Evolutionary conservation across 345 rosid species (phyloP), one percentile per base, ranked within the genome.

Genomic region (Bruguiera gymnorhiza): DNA sequence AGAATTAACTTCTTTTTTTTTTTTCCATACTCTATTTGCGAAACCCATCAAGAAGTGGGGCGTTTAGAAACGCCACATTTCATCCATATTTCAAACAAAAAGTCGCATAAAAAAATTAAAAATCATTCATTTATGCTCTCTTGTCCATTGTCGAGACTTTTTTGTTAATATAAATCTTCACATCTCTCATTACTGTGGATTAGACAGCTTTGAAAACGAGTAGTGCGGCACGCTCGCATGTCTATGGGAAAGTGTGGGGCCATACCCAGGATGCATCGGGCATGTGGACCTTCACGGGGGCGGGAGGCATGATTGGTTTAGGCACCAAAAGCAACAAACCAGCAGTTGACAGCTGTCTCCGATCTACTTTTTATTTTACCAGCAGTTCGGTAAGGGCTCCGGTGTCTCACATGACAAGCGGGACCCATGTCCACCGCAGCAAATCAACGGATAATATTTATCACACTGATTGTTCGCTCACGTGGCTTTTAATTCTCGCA

Each of bases 271-370:
- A 61, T 31, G 46, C 43, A 29, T 1, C 70, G 72, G 72, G 56
- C 39, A 30, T 3, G 6, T 57, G 50, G 50, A 43, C 50, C 18
- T 0, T 43, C 29, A 3, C 50, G 18, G 3, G 3, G 27, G 5
- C 50, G 0, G 18, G 50, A 43, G 50, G 5, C 3, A 5, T 65
- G 77, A 23, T 79, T 62, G 77, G 77, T 56, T 56, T 9, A 13
- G 11, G 18, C 66, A 18, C 13, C 16, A 30, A 31, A 7, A 68
- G 20, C 19, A 18, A 5, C 73, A 60, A 75, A 71, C 68, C 77
- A 46, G 11, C 27, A 52, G 5, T 0, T 52, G 80, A 65, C 83
- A 79, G 72, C 77, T 79, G 75, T 66, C 27, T 2, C 34, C 21
- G 4, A 43, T 6, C 5, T 30, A 56, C 24, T n/a, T 51, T 11